Conservation (phyloP, 371 early-diverging fungal species). For the Apophysomyces trapeziformis region DNA sequence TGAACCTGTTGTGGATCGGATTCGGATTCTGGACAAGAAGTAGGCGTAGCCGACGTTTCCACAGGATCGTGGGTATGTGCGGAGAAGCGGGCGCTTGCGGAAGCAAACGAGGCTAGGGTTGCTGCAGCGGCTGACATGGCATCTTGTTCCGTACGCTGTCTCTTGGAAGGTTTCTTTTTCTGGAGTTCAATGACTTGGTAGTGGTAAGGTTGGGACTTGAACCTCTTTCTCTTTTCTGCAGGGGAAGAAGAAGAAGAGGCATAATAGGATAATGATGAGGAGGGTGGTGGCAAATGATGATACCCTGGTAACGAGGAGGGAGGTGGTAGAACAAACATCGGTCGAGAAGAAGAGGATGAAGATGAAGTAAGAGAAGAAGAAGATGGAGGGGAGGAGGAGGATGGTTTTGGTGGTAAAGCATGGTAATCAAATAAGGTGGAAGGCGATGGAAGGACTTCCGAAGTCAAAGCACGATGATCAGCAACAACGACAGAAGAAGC, state of each 20-base stretch:
- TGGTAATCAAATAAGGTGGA: constrained; percentile 24
- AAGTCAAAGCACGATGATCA: not conserved
- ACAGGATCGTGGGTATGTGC: constrained; percentile 25
- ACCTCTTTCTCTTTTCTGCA: constrained; percentile 15
- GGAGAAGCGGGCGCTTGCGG: constrained; percentile 20
- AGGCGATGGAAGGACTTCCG: constrained; percentile 3
- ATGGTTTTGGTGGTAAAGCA: constrained; percentile 4
- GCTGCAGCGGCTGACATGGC: constrained; percentile 50
- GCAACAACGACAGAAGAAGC: too few species aligned
- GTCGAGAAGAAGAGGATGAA: constrained; percentile 17
- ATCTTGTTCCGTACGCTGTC: constrained; percentile 30
- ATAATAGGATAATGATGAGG: constrained; percentile 10
- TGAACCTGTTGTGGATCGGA: constrained; percentile 52
- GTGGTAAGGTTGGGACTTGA: constrained; percentile 24
- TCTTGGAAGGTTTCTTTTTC: constrained; percentile 24
- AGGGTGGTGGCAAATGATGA: constrained; percentile 26
- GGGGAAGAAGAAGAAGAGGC: constrained; percentile 20
- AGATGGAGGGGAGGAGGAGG: too few species aligned
- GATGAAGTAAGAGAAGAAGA: not conserved
- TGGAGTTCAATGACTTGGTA: constrained; percentile 37
- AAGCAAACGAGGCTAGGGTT: constrained; percentile 49
- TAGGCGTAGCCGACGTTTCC: constrained; percentile 34
- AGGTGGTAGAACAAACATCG: constrained; percentile 45
- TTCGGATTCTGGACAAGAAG: constrained; percentile 20
- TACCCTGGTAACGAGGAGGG: constrained; percentile 45